Conservation (phyloP, 2,329 filamentous ascomycete species). For the Cercospora zeae-maydis region DNA sequence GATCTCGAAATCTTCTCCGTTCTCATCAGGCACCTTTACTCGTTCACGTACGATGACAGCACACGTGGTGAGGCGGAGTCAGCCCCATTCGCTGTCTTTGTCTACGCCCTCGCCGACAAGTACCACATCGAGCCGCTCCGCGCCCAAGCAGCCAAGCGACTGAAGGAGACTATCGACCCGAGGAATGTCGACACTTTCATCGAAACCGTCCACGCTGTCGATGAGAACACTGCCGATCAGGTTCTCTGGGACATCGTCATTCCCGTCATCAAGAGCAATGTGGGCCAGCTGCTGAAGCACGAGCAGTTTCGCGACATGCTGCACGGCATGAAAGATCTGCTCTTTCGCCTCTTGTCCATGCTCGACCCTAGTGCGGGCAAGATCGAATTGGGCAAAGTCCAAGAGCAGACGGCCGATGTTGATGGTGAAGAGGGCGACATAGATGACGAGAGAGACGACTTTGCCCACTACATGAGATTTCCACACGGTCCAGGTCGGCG, state of each 20-base stretch:
- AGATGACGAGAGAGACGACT: background rate
- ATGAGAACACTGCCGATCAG: conserved; percentile 11
- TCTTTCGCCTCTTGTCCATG: conserved; percentile 2
- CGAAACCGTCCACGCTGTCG: conserved; percentile 17
- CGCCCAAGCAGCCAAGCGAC: conserved; percentile 9
- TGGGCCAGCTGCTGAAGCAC: conserved; percentile 4
- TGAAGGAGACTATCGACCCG: conserved; percentile 11
- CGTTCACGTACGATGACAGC: conserved; percentile 22
- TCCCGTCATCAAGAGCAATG: conserved; percentile 16
- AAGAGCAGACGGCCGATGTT: background rate
- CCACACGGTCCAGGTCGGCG: background rate
- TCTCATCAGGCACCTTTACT: conserved; percentile 26
- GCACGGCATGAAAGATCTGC: background rate
- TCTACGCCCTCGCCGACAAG: conserved; percentile 41
- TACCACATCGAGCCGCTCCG: conserved; percentile 37
- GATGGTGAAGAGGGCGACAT: background rate
- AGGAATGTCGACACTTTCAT: conserved; percentile 12
- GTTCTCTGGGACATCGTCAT: conserved; percentile 20
- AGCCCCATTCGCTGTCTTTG: conserved; percentile 29
- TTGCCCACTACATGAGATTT: background rate
- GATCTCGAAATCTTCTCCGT: conserved; percentile 18
- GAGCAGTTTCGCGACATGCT: conserved; percentile 9
- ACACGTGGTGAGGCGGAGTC: conserved; percentile 5
- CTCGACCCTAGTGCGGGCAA: background rate
- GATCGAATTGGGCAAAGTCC: background rate